Base-by-base conservation (phyloP, 345 rosid species). In the Linum trigynum region DNA sequence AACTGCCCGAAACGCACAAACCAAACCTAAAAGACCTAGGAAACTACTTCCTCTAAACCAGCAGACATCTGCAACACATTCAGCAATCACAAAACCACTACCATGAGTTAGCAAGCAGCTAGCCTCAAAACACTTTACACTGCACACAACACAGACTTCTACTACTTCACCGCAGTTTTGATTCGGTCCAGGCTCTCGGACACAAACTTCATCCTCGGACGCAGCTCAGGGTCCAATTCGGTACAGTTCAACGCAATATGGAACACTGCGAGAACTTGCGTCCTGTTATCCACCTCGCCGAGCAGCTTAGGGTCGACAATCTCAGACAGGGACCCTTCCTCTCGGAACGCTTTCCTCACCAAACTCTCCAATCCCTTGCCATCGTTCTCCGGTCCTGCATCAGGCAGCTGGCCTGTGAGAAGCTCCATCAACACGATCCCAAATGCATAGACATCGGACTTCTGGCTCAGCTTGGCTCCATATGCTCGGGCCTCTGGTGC, bases 171-270 rank as follows among this genome's bases (percentile, higher is more conserved):
- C 71, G 70, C 40, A 39, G 64, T 72, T 10, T 82, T 85, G 69
- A 88, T 79, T 45, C 95, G 85, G 72, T 90, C 88, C 0, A 94
- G 95, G 76, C 69, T 77, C 67, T 94, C 97, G 2, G 86, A 88
- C 68, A 94, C 95, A 0, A 65, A 75, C 85, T 82, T 90, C 96
- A 90, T 94, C 83, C 82, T 74, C 0, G 99, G 99, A 36, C 99
- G 97, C 69, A 86, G 8, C 76, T 94, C 97, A 0, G 97, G 97
- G 68, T 90, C 91, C 43, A 77, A 73, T 45, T 94, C 99, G 0
- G 99, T 84, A 80, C 99, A 94, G 65, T 84, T 94, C 37, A 94
- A 83, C 2, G 99, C 92, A 35, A 90, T 76, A 69, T 94, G 91
- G 70, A 94, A 83, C 8, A 85, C 81, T 4, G 86, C 74, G 39